These are phyloP conservation scores for Starmerella gropengiesseri DNA, from an alignment of 805 yeast genomes.

Conservation along the genomic window DNA sequence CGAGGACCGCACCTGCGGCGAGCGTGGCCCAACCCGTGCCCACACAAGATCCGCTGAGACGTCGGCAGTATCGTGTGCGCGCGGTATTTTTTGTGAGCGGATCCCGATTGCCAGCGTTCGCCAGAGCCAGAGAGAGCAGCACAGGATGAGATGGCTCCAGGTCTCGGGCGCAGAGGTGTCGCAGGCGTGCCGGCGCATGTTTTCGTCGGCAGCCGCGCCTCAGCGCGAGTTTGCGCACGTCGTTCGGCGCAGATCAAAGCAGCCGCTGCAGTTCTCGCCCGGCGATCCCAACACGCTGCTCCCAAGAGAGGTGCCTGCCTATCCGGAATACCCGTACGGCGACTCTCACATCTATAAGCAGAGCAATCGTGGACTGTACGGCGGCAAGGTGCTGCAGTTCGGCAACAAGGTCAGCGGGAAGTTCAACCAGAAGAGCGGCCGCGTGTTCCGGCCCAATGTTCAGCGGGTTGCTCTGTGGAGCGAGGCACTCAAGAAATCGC, in stretches of 20 bases:
- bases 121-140: no score
- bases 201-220: slow-evolving; percentile 16
- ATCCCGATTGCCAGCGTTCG: no score
- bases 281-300: slow-evolving; percentile 38
- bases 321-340: slow-evolving; percentile 69
- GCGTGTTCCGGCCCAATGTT: slow-evolving; percentile 74
- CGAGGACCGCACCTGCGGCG: no score
- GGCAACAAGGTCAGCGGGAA: slow-evolving; percentile 75
- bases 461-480: slow-evolving; percentile 72
- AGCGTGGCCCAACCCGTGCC: no score
- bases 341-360: slow-evolving; percentile 69
- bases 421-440: slow-evolving; percentile 51
- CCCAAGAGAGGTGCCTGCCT: slow-evolving; percentile 35
- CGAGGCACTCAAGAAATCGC: slow-evolving; percentile 50
- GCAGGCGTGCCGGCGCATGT: slow-evolving; percentile 4
- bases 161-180: neutral
- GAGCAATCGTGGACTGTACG: slow-evolving; percentile 79
- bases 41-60: no score
- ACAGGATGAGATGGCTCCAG: slow-evolving; percentile 1
- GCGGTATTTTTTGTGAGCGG: no score
- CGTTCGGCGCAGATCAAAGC: slow-evolving; percentile 24
- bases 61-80: no score
- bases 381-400: slow-evolving; percentile 69
- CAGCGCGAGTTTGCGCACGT: slow-evolving; percentile 25
- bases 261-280: slow-evolving; percentile 31